Evolutionary conservation across 2,329 filamentous ascomycete species (phyloP), one percentile per base, ranked within the genome.

Genomic region (Paraphoma sp.): DNA sequence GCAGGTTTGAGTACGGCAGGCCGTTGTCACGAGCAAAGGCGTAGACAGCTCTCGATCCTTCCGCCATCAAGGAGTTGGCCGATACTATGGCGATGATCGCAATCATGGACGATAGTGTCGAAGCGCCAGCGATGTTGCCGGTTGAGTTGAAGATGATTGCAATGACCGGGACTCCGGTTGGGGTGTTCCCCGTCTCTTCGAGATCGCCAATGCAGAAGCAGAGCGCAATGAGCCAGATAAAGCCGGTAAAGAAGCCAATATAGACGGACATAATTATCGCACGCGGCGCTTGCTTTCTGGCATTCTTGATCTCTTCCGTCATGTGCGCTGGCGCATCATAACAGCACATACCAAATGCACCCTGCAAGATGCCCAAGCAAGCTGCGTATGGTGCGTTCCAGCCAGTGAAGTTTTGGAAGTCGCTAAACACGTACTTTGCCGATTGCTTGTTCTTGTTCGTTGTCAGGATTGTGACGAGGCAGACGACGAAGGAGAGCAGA

Each of bases 381-480:
- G 82, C 81, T 4, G 81, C 78, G 71, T 85, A 85, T 0, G 79
- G 75, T 9, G 76, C 72, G 3, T 77, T 78, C 68, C 83, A 85
- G 2, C 84, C 84, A 0, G 82, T 83, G 40, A 79, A 77, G 57
- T 86, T 85, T 51, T 84, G 80, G 56, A 86, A 85, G 28, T 83
- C 80, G 14, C 67, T 64, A 65, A 86, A 86, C 8, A 87, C 84
- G 60, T 86, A 86, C 23, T 77, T 78, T 2, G 84, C 77, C 0
- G 80, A 72, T 59, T 85, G 82, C 57, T 85, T 85, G 64, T 85
- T 74, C 36, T 82, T 79, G 57, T 85, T 86, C 16, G 75, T 80
- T 1, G 83, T 82, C 8, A 86, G 76, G 36, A 86, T 81, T 0
- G 80, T 82, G 50, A 83, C 76, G 40, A 83, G 75, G 42, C 84